These are phyloP conservation scores for Acmispon strigosus DNA, from an alignment of 306 rosid species.

Conservation along the genomic window DNA sequence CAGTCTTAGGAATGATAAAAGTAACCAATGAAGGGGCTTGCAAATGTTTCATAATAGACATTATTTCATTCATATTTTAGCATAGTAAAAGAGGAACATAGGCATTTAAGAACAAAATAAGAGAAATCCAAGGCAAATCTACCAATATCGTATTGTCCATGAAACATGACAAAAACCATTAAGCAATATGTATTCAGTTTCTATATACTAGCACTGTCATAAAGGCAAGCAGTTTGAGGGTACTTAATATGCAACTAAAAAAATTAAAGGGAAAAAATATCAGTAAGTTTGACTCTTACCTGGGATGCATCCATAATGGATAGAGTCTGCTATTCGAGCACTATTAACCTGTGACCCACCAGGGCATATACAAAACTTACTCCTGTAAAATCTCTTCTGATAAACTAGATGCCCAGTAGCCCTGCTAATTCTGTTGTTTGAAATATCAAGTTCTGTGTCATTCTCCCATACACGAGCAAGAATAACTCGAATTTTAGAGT, in stretches of 20 bases:
- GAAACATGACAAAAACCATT: background rate
- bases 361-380: conserved; percentile 91
- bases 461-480: conserved; percentile 95
- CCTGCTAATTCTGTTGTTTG: conserved; percentile 84
- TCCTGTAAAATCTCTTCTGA: conserved; percentile 82
- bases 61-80: background rate
- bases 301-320: conserved; percentile 97
- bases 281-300: conserved; percentile 41
- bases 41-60: background rate
- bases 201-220: background rate
- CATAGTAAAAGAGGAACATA: background rate
- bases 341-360: conserved; percentile 99
- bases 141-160: background rate
- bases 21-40: background rate
- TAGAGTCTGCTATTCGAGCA: conserved; percentile 90
- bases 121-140: background rate
- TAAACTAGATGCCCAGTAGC: conserved; percentile 76
- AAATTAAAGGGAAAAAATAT: background rate
- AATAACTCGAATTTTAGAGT: conserved; percentile 92
- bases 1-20: background rate
- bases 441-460: conserved; percentile 89
- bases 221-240: background rate
- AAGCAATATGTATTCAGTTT: background rate
- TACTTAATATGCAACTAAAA: conserved; percentile 1
- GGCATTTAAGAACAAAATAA: background rate